Base-by-base conservation (phyloP, 257 asterid species). In the Perilla frutescens region DNA sequence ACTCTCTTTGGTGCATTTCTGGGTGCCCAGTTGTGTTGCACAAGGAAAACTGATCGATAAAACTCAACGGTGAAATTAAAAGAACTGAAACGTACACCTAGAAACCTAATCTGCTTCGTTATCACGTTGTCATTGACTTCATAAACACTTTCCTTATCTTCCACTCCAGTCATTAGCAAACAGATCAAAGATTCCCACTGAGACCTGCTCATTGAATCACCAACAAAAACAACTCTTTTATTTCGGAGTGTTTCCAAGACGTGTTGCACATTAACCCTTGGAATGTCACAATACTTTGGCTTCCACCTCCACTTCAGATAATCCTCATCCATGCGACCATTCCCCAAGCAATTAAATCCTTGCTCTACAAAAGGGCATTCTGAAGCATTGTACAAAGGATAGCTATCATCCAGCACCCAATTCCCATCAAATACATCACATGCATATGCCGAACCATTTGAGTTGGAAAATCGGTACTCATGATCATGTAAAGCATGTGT, bases 101-200 rank as follows among this genome's bases (percentile, higher is more conserved):
- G 77, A 76, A 82, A 88, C 64, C 92, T 79, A 61, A 90, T 88
- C 59, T 80, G 84, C 70, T 90, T 90, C 0, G 94, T 90, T 48
- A 90, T 88, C 74, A 72, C 62, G 71, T 79, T 88, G 59, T 89
- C 89, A 72, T 86, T 84, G 20, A 88, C 89, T 81, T 90, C 96
- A 83, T 86, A 90, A 37, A 81, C 95, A 72, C 87, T 88, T 20
- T 43, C 53, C 84, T 88, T 86, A 66, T 88, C 89, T 62, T 83
- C 88, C 77, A 88, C 84, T 56, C 92, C 96, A 0, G 83, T 82
- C 95, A 90, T 90, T 41, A 90, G 73, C 81, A 90, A 62, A 73
- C 95, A 90, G 79, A 88, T 88, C 84, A 90, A 83, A 61, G 96
- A 90, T 80, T 90, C 96, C 96, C 96, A 90, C 68, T 90, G 92